Evolutionary conservation across 257 asterid genomes (phyloP), one percentile per base, ranked within the genome.

Genomic region (Rehmannia glutinosa): DNA sequence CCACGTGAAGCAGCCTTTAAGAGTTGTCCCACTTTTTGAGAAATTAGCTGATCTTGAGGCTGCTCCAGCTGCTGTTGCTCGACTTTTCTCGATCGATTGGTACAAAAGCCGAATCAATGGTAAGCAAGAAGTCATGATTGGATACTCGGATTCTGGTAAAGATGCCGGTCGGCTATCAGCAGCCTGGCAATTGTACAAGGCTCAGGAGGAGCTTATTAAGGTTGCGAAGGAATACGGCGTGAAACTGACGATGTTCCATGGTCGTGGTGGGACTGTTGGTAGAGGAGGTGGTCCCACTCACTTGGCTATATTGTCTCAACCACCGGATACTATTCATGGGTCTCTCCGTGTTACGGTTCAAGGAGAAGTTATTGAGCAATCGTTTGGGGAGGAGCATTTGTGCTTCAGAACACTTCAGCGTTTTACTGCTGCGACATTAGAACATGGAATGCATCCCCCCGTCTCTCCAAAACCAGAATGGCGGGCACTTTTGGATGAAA

Each of bases 281-380:
- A 62, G 94, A 76, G 94, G 94, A 42, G 94, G 94, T 0, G 91
- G 88, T 11, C 94, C 90, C 4, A 86, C 94, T 38, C 94, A 84
- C 46, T 78, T 84, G 12, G 90, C 91, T 58, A 84, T 86, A n/a
- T 61, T 86, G 66, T 86, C 94, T 59, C 94, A 86, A 38, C 91
- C 94, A 1, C 91, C 91, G 1, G 94, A 84, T 2, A 73, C 88
- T 1, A 77, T 86, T 38, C 76, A 76, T 4, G 94, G 94, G 30
- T 84, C 90, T 3, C 86, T 86, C 38, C 81, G 94, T 7, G 94
- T 86, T 17, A 84, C 94, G 1, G 88, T 84, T 53, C 94, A 84
- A 64, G 94, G 94, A 20, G 94, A 86, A 72, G 91, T 86, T 41
- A 86, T 86, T 43, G 90, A 84, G 76, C 88, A 84, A 24, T 81